Conservation (phyloP, 257 asterid genomes). For the Penstemon davidsonii region DNA sequence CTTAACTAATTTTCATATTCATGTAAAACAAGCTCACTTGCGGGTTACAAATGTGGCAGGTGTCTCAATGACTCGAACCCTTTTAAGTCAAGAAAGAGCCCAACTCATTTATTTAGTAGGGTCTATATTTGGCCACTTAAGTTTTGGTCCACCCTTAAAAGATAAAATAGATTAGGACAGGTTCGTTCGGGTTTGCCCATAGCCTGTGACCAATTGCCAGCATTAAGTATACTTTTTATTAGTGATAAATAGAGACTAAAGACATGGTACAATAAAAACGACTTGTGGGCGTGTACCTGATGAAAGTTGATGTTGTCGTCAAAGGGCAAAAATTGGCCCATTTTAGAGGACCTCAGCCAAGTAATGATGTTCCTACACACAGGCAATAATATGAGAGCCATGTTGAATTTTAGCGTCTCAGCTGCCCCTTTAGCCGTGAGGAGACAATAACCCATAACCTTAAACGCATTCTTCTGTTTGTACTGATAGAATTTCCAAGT, state of each 20-base stretch:
- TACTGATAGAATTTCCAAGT: constrained; percentile 81
- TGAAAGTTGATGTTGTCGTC: constrained; percentile 97
- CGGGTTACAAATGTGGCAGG: too few species aligned
- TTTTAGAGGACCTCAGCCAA: constrained; percentile 81
- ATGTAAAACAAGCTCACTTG: too few species aligned
- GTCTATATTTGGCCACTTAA: too few species aligned
- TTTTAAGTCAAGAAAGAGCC: too few species aligned
- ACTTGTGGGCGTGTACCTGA: constrained; percentile 48
- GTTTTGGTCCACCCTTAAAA: too few species aligned
- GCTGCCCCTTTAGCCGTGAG: constrained; percentile 97
- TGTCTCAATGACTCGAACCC: too few species aligned
- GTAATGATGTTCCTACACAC: constrained; percentile 93
- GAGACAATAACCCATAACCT: constrained; percentile 85
- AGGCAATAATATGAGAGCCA: constrained; percentile 91
- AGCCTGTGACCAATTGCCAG: too few species aligned
- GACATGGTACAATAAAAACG: not conserved
- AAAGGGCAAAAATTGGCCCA: constrained; percentile 71
- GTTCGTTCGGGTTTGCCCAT: too few species aligned
- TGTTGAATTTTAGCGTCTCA: constrained; percentile 86
- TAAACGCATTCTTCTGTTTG: constrained; percentile 63
- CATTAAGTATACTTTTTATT: not conserved
- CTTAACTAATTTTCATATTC: too few species aligned
- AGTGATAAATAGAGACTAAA: constrained; percentile 4
- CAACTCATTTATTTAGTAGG: too few species aligned
- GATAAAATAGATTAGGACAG: too few species aligned